These are phyloP conservation scores for Dendrocalamus sinicus DNA, from an alignment of 176 grass and related monocot species.

Conservation along the genomic window DNA sequence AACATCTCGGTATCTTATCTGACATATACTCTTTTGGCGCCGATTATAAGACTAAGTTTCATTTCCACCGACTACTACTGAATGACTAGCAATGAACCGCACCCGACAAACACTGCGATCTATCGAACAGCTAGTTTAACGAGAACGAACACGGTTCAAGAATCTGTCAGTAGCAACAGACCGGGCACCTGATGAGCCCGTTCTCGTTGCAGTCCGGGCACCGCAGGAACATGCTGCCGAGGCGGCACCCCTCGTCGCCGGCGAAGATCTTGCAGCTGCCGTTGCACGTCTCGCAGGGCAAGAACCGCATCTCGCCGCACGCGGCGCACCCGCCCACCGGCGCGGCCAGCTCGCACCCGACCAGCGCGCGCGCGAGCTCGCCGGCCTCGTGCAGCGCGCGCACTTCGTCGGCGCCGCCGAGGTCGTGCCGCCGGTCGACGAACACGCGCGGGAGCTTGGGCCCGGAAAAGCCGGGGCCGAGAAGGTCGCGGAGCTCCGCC, in stretches of 20 bases:
- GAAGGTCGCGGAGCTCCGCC: conserved; percentile 57
- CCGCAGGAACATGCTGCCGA: conserved; percentile 47
- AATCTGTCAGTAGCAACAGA: conserved; percentile 55
- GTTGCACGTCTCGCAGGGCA: conserved; percentile 64
- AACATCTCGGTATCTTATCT: neutral
- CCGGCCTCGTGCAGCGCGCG: conserved; percentile 67
- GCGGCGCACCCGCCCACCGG: conserved; percentile 38
- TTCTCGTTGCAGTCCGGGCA: conserved; percentile 93
- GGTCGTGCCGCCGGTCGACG: conserved; percentile 36
- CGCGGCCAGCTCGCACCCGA: conserved; percentile 41
- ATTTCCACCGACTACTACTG: neutral
- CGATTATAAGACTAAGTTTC: neutral
- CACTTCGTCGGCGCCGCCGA: conserved; percentile 69
- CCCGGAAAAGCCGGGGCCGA: neutral
- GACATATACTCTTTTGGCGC: neutral
- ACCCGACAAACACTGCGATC: neutral
- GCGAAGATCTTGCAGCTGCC: conserved; percentile 82
- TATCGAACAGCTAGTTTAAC: neutral
- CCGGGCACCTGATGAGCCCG: conserved; percentile 75
- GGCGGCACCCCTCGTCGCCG: conserved; percentile 20
- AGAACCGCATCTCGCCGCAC: conserved; percentile 67
- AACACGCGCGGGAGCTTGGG: conserved; percentile 69
- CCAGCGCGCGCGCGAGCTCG: conserved; percentile 50
- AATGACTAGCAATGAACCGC: neutral
- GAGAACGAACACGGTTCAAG: neutral